Conservation (phyloP, 2,329 filamentous ascomycete genomes). For the Aspergillus chevalieri region DNA sequence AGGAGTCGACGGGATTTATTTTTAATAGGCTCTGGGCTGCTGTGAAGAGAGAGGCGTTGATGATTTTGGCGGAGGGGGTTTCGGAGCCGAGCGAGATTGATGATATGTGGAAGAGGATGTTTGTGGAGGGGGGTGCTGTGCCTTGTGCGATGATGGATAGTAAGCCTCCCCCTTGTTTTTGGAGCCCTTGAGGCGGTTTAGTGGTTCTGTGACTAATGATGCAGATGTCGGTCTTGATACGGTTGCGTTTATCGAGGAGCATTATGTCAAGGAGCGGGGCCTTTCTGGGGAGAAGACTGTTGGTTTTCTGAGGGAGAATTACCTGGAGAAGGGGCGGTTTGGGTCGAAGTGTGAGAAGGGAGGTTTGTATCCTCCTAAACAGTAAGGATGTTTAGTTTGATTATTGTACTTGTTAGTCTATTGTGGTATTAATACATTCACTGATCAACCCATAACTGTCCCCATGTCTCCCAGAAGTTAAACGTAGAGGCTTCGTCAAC, state of each 20-base stretch:
- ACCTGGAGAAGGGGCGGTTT: conserved; percentile 43
- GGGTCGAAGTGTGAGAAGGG: conserved; percentile 41
- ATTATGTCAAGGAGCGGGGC: conserved; percentile 48
- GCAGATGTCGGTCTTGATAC: conserved; percentile 47
- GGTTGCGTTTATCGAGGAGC: conserved; percentile 48
- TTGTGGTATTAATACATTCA: neutral
- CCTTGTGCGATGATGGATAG: conserved; percentile 45
- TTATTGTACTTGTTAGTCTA: neutral
- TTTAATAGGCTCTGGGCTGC: conserved; percentile 55
- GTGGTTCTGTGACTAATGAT: no score
- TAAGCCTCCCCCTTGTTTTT: conserved; percentile 7
- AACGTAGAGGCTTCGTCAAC: conserved; percentile 4
- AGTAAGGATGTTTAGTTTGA: neutral
- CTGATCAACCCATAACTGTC: neutral
- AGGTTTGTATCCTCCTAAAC: conserved; percentile 30
- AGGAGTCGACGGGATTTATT: conserved; percentile 49
- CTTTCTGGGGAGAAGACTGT: conserved; percentile 37
- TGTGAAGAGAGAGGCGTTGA: conserved; percentile 48
- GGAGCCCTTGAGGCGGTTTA: neutral
- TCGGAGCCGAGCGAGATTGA: conserved; percentile 47
- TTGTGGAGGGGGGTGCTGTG: conserved; percentile 22
- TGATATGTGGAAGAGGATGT: conserved; percentile 39
- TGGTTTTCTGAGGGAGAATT: conserved; percentile 42
- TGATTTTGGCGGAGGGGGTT: conserved; percentile 47
- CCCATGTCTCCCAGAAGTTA: conserved; percentile 6